Base-by-base conservation (phyloP, 2,329 filamentous ascomycete genomes). In the Fusarium vanettenii region DNA sequence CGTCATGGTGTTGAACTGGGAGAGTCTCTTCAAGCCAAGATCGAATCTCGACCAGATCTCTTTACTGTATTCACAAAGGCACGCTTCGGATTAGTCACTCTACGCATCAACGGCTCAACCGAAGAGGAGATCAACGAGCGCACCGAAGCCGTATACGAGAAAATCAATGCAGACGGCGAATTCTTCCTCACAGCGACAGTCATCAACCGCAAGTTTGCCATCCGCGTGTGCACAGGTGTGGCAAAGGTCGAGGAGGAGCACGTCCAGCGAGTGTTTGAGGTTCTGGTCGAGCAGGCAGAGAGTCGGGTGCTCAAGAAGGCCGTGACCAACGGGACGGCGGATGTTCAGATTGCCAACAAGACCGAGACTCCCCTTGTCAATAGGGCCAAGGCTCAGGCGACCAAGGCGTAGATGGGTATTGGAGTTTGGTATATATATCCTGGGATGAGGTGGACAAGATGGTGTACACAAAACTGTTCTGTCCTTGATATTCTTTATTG, bases 101-200 rank as follows among this genome's bases (percentile, higher is more conserved):
- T 98, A 75, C 89, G 91, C 2, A 84, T 95, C 13, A 66, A 62
- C 22, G 87, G 86, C 5, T 70, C 72, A 4, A 79, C 80, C 29
- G 80, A 86, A 29, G 88, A 90, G 65, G 87, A 89, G 69, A 87
- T 89, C 14, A 95, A 97, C 76, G 85, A 83, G 22, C 79, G 93
- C 13, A 97, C 95, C 1, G 93, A 93, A 82, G 87, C 88, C 65
- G 89, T 97, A 14, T 96, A 94, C 78, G 93, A 97, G 78, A 82
- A 86, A 27, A 89, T 98, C 31, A 96, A 97, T 78, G 86, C 86
- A 4, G 86, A 89, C 9, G 94, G 94, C 1, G 91, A 94, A 82
- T 93, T 97, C 66, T 98, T 94, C 83, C 85, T 98, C 27, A 98
- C 95, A 0, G 92, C 91, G 48, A 93, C 92, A 2, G 89, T 95